These are phyloP conservation scores for Aspergillus wentii DNA, from an alignment of 495 filamentous ascomycete species.

Conservation along the genomic window DNA sequence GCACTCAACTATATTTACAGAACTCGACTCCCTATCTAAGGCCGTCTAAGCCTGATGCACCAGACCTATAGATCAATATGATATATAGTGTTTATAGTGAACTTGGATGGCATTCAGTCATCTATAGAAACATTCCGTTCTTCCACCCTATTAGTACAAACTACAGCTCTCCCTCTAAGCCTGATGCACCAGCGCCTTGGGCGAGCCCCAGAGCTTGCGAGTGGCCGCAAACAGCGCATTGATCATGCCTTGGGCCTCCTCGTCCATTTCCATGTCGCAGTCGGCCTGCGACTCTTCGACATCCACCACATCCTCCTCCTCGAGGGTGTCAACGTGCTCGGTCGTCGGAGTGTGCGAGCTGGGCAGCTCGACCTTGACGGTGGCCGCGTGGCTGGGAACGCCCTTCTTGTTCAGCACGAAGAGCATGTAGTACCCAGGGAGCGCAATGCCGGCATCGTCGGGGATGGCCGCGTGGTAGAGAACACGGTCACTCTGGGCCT, in stretches of 20 bases:
- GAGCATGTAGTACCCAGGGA: conserved; percentile 56
- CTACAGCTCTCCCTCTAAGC: too few relatives aligned
- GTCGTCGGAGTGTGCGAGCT: background rate
- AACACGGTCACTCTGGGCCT: conserved; percentile 7
- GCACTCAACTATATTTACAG: too few relatives aligned
- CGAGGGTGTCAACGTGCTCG: background rate
- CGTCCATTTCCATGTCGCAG: background rate
- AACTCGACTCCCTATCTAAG: too few relatives aligned
- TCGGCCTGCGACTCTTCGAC: background rate
- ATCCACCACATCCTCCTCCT: background rate
- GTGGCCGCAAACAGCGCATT: background rate
- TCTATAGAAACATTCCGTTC: too few relatives aligned
- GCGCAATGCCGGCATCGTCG: conserved; percentile 41
- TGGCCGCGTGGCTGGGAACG: conserved; percentile 35
- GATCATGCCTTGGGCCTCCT: background rate
- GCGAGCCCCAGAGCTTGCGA: conserved; percentile 1
- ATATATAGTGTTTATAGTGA: too few relatives aligned
- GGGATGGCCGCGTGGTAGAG: conserved; percentile 31
- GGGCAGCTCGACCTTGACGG: background rate
- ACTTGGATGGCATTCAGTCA: too few relatives aligned
- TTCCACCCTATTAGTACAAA: too few relatives aligned
- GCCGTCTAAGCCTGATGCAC: too few relatives aligned
- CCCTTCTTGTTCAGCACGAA: conserved; percentile 45
- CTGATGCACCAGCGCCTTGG: too few relatives aligned
- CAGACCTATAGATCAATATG: too few relatives aligned